Base-by-base conservation (phyloP, 352 stramenopile genomes). In the Globisporangium paroecandrum region DNA sequence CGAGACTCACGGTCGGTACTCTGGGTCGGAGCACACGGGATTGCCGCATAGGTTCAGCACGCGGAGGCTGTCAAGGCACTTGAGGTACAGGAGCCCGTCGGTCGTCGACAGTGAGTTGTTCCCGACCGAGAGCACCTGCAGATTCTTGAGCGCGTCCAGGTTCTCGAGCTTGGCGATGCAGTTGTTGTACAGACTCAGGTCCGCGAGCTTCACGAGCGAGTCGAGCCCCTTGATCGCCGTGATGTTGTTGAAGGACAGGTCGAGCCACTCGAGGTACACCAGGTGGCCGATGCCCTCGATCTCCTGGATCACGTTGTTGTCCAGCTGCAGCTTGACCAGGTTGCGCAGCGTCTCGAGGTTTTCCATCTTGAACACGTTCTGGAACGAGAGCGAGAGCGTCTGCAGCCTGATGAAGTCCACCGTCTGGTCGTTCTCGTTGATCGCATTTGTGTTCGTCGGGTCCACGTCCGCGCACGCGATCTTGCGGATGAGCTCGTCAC, bases 181-280 rank as follows among this genome's bases (percentile, higher is more conserved):
- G 72, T 98, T 98, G 71, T 95, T 97, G 77, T 96, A 98, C 2
- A 98, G 76, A 62, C 82, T 97, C 24, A 98, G 75, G 62, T 98
- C 95, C 29, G 89, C 95, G 15, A 98, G 83, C 47, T 94, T 73
- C 24, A 87, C 89, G 20, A 98, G 82, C 27, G 83, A 90, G n/a
- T 98, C 90, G 18, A 98, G 77, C 0, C 95, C 95, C 43, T 93
- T 85, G 70, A 98, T 97, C 29, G 66, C 71, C 3, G 80, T 85
- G 73, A 98, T 98, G 74, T 96, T 97, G 77, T 98, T 98, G 77
- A 98, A 98, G 32, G 85, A 97, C 9, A 98, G 69, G 74, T 98
- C 95, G 53, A 98, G 86, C 94, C 94, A 98, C 62, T 91, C 83
- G 43, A 98, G 78, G 41, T 95, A 86, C 38, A 89, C 83, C 27